These are phyloP conservation scores for Phaeotremella skinneri DNA, from an alignment of 768 basidiomycete species.

Conservation along the genomic window DNA sequence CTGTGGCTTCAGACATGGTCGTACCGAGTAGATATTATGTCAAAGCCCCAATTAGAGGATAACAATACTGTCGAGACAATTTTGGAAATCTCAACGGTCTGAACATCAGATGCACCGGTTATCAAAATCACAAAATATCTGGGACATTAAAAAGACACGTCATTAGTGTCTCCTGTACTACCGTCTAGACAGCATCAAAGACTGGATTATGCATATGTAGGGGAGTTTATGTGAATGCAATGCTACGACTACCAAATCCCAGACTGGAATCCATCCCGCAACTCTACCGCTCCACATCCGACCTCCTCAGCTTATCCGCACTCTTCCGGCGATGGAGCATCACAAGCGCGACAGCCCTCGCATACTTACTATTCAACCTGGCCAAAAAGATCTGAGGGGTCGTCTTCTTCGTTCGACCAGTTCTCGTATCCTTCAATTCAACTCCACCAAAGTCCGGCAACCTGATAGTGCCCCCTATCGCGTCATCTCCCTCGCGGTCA, in stretches of 20 bases:
- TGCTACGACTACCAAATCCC: too few species aligned
- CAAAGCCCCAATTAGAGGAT: not conserved
- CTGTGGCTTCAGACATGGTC: slow-evolving; percentile 1
- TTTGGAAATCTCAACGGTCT: not conserved
- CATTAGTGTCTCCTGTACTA: too few species aligned
- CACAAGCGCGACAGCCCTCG: slow-evolving; percentile 38
- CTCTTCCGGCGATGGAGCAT: slow-evolving; percentile 45
- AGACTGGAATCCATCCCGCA: not conserved
- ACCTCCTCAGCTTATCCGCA: slow-evolving; percentile 9
- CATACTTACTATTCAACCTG: slow-evolving; percentile 42
- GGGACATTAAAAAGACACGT: not conserved
- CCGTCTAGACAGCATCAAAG: too few species aligned
- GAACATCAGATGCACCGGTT: not conserved
- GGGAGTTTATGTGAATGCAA: too few species aligned
- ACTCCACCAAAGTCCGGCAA: slow-evolving; percentile 27
- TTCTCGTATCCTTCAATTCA: slow-evolving; percentile 16
- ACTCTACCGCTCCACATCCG: not conserved
- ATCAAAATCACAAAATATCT: not conserved
- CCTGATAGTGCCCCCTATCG: not conserved
- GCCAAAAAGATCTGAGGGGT: slow-evolving; percentile 35
- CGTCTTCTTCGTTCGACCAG: slow-evolving; percentile 18
- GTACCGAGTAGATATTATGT: not conserved
- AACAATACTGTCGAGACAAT: not conserved
- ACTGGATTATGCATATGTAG: too few species aligned
- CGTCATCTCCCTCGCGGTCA: not conserved